A percentile compares a stretch with the other conserved stretches of the same genome.
These are phyloP conservation scores for Colletotrichum sp. DNA, from an alignment of 2,329 filamentous ascomycete species.

Conservation along the genomic window DNA sequence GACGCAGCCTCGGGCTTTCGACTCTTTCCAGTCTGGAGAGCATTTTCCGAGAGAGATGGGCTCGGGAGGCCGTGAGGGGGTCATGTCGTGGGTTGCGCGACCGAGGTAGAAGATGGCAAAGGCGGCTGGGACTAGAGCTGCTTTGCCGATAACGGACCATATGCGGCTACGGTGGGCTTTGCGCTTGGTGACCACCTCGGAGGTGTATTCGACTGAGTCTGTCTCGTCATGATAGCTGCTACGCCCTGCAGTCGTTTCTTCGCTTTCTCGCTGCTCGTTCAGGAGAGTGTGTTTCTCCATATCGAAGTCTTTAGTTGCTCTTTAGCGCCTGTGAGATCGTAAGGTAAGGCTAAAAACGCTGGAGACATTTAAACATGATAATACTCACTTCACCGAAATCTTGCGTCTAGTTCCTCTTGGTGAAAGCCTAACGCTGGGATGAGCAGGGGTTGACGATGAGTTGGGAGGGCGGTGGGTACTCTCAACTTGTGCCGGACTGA, in stretches of 20 bases:
- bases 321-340: not conserved
- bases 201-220: not conserved
- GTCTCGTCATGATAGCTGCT: conserved; percentile 1
- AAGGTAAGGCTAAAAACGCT: not conserved
- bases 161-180: not conserved
- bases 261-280: not conserved
- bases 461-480: not conserved
- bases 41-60: conserved; percentile 3
- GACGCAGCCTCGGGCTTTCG: conserved; percentile 27
- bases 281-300: not conserved
- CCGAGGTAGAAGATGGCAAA: conserved; percentile 2
- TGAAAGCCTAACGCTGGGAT: not conserved
- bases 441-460: not conserved
- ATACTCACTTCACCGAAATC: not conserved
- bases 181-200: not conserved
- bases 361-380: not conserved
- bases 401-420: not conserved
- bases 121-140: not conserved
- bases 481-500: not conserved
- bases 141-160: not conserved
- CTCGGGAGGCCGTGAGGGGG: not conserved
- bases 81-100: not conserved
- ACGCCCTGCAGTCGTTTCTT: not conserved
- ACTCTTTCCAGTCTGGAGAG: conserved; percentile 24
- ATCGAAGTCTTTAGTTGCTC: not conserved